Base-by-base conservation (phyloP, 2,329 filamentous ascomycete species). In the Cladosporium sp. region DNA sequence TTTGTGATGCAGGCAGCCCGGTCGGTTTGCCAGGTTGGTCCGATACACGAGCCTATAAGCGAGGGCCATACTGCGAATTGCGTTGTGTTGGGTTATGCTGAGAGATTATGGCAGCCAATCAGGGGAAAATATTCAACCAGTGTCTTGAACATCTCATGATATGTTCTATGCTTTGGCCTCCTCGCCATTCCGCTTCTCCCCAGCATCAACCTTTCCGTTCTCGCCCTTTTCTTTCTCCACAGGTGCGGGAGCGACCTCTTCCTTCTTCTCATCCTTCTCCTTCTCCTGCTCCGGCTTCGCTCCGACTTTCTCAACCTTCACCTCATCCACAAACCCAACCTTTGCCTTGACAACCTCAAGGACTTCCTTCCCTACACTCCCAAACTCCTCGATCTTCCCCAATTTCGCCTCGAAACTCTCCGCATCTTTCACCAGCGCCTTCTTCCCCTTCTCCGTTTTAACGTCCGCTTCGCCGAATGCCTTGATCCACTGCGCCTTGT, bases 401-500 rank as follows among this genome's bases (percentile, higher is more conserved):
- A 97, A 84, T 70, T 88, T 89, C 1, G 84, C 80, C 58, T 88
- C 85, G 72, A 97, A 89, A 70, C 88, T 86, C 65, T 93, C 87
- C 18, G 92, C 85, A 73, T 97, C 93, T 56, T 85, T 85, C 58
- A 91, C 81, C 82, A 97, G 93, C 91, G 90, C 90, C 72, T 89
- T 84, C 72, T 89, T 88, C 4, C 91, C 92, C 61, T 80, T 80
- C 69, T 87, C 84, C 7, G 87, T 92, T 77, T 85, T 87, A 26
- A 92, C 82, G 31, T 83, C 80, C 26, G 89, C 85, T 49, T 87
- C 88, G 52, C 84, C 80, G 70, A 95, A 89, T 12, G 89, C 89
- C 69, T 85, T 86, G 21, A 89, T 88, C 76, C 95, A 89, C 73
- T 94, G 91, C 65, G 91, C 89, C 72, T 88, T 88, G 77, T 97